Evolutionary conservation across 257 asterid species (phyloP), one percentile per base, ranked within the genome.

Genomic region (Solanum acaule): DNA sequence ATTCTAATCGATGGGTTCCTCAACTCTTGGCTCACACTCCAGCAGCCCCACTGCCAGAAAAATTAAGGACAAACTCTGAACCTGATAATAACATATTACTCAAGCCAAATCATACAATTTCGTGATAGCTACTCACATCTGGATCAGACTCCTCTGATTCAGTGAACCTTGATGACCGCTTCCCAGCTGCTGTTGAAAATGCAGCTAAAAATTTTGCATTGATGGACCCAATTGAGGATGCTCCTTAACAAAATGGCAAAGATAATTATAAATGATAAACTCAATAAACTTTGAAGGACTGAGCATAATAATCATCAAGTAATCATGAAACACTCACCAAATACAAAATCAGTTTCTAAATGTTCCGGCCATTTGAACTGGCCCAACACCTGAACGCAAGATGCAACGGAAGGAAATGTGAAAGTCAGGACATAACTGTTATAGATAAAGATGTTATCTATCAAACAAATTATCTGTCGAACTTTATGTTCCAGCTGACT

Each of bases 61-160:
- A 84, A 87, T 86, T 12, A 71, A 40, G 63, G 46, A 72, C 44
- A 44, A 44, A 40, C n/a, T 59, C 37, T 81, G 70, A 81, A 18
- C 68, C 68, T 81, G 22, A 18, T 33, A 29, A 81, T 46, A 81
- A 18, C 15, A 27, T 29, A 81, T 29, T 46, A 46, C 89, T 81
- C 78, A 52, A 85, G 83, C 34, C 79, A 33, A 88, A 88, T 44
- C 88, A 68, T 40, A 70, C 38, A 84, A 76, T 76, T 56, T 70
- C 29, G 35, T 22, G 77, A 85, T 20, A 18, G 52, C 76, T 85
- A 87, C 87, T 90, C 95, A 96, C 99, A 86, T 95, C 95, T 83
- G 99, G 98, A 91, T 96, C 99, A 4, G 98, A 95, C 86, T 96
- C 99, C 91, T 96, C 97, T 23, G 99, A 95, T 77, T 96, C 99